Evolutionary conservation across 2,329 filamentous ascomycete genomes (phyloP).

Genomic region (Fusarium virguliforme): DNA sequence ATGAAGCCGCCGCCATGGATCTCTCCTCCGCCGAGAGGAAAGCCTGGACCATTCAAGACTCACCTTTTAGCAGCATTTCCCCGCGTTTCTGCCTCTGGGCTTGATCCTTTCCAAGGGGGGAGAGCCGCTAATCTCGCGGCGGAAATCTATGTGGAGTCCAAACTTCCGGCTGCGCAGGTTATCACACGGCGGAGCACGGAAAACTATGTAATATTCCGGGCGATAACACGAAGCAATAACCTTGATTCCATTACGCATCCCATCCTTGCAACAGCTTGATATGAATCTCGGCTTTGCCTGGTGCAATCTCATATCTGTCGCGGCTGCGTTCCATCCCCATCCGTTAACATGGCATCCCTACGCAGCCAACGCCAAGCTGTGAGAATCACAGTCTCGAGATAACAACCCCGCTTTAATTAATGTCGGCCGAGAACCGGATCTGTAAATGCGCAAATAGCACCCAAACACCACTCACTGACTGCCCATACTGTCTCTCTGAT

Average conservation of each 20-base stretch:
- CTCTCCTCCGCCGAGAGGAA: slow-evolving; percentile 1
- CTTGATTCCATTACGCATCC: background rate
- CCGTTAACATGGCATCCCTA: background rate
- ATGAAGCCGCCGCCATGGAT: background rate
- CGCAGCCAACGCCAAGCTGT: background rate
- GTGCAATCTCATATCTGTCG: background rate
- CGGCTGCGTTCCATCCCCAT: background rate
- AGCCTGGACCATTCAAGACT: background rate
- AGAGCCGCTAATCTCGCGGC: background rate
- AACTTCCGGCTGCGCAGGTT: background rate
- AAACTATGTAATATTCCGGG: slow-evolving; percentile 11
- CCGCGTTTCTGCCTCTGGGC: background rate
- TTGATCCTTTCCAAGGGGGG: background rate
- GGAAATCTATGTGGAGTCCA: background rate
- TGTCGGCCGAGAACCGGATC: background rate
- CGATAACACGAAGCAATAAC: background rate
- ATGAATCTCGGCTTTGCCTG: background rate
- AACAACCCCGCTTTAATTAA: background rate
- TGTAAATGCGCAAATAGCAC: background rate
- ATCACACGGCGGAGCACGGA: background rate
- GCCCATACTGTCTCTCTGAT: background rate
- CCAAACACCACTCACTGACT: background rate
- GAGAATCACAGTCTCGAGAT: background rate
- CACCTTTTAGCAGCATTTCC: background rate
- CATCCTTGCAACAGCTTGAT: background rate